Evolutionary conservation across 495 filamentous ascomycete species (phyloP).

Genomic region (Penicillium odoratum): DNA sequence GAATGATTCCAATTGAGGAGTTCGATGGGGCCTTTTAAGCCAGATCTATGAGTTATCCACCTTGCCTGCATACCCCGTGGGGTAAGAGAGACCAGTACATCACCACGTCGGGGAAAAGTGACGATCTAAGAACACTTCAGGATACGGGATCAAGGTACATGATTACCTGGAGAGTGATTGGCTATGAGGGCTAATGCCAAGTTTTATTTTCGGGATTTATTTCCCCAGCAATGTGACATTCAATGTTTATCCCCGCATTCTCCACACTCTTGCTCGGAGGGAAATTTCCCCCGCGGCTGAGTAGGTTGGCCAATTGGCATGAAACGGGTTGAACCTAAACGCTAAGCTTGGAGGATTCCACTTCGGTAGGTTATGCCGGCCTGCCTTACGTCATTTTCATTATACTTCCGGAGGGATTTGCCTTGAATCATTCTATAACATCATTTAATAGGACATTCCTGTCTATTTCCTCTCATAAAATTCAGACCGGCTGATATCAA

Average conservation of each 20-base stretch:
- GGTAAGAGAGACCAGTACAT: neutral
- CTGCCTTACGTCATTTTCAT: no score
- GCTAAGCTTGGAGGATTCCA: neutral
- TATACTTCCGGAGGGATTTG: no score
- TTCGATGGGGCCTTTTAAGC: neutral
- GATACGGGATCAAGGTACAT: neutral
- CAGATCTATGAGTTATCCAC: neutral
- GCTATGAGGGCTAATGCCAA: neutral
- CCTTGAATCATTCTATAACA: no score
- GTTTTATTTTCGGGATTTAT: neutral
- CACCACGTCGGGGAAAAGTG: neutral
- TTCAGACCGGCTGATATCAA: no score
- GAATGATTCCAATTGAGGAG: neutral
- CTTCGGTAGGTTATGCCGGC: no score
- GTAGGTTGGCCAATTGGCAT: neutral
- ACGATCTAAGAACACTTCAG: neutral
- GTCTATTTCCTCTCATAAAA: no score
- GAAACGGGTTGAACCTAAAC: neutral
- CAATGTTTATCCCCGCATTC: neutral
- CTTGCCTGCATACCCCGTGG: slow-evolving; percentile 1
- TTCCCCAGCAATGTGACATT: neutral
- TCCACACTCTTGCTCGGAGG: neutral
- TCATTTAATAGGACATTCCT: no score
- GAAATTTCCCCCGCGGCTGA: neutral
- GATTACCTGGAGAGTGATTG: neutral